Evolutionary conservation across 306 rosid genomes (phyloP).

Genomic region (Coriaria nepalensis): DNA sequence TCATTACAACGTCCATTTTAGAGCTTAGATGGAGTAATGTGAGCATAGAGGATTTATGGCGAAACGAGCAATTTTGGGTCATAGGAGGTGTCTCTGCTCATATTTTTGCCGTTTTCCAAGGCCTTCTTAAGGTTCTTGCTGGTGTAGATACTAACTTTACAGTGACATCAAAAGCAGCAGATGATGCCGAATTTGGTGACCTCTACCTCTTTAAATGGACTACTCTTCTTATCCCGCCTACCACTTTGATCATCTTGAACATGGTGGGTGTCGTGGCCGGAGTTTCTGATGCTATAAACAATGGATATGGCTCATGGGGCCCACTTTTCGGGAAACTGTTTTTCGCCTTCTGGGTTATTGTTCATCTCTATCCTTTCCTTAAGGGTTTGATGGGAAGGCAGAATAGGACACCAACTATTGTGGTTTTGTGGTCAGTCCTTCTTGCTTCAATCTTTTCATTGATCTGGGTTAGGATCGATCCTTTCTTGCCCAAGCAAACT

Average conservation of each 20-base stretch:
- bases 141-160: conserved; percentile 54
- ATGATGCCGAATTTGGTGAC: conserved; percentile 37
- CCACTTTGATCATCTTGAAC: conserved; percentile 68
- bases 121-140: conserved; percentile 69
- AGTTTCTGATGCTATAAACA: conserved; percentile 77
- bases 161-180: conserved; percentile 52
- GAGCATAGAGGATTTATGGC: conserved; percentile 84
- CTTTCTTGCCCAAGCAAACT: conserved; percentile 71
- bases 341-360: conserved; percentile 83
- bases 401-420: conserved; percentile 87
- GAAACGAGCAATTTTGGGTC: conserved; percentile 92
- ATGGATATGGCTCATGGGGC: conserved; percentile 88
- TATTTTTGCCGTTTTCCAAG: conserved; percentile 81
- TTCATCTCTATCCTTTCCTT: conserved; percentile 92
- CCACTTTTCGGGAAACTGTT: conserved; percentile 78
- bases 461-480: conserved; percentile 85
- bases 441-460: conserved; percentile 69
- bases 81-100: conserved; percentile 95
- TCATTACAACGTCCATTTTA: conserved; percentile 56
- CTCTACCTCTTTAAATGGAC: conserved; percentile 91
- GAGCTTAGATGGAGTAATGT: conserved; percentile 93
- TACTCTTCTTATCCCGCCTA: conserved; percentile 79
- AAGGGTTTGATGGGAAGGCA: conserved; percentile 87
- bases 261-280: conserved; percentile 96
- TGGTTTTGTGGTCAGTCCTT: conserved; percentile 75